phyloP scores from a whole-genome alignment of 257 asterid genomes.

The Rehmannia glutinosa region DNA sequence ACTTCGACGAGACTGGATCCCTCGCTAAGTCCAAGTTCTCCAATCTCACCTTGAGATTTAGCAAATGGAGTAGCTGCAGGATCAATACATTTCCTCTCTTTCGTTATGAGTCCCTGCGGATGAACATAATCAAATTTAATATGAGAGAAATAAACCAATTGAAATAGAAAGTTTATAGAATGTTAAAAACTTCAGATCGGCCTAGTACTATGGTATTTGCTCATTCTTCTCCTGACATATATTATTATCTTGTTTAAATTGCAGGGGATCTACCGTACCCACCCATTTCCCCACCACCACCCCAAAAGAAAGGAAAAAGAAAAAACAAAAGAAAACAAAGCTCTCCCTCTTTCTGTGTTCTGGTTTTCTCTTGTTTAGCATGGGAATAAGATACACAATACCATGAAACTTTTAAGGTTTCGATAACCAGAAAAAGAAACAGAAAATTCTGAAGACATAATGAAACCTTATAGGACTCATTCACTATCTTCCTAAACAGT shows the following conservation, averaged over 20 bases:
- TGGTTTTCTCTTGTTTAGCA: not conserved
- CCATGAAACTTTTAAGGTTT: not conserved
- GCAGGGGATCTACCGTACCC: not conserved
- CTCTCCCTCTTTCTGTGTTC: not conserved
- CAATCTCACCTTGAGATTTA: slow-evolving; percentile 59
- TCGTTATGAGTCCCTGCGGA: slow-evolving; percentile 89
- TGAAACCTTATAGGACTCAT: not conserved
- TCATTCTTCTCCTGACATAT: not conserved
- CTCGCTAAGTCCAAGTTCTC: slow-evolving; percentile 70
- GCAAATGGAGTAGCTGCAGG: slow-evolving; percentile 95
- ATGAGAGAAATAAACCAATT: not conserved
- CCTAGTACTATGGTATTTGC: not conserved
- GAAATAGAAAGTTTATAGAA: not conserved
- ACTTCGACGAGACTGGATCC: slow-evolving; percentile 89
- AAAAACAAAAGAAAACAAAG: not conserved
- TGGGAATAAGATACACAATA: not conserved
- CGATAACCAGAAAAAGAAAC: not conserved
- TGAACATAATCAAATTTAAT: slow-evolving; percentile 20
- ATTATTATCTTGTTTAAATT: not conserved
- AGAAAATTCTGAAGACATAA: not conserved
- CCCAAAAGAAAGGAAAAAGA: too few relatives aligned
- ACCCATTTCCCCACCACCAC: not conserved
- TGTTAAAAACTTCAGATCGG: not conserved
- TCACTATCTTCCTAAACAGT: too few relatives aligned
- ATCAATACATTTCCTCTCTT: slow-evolving; percentile 81